phyloP scores from a whole-genome alignment of 768 basidiomycete species.

The Rubroboletus satanas region DNA sequence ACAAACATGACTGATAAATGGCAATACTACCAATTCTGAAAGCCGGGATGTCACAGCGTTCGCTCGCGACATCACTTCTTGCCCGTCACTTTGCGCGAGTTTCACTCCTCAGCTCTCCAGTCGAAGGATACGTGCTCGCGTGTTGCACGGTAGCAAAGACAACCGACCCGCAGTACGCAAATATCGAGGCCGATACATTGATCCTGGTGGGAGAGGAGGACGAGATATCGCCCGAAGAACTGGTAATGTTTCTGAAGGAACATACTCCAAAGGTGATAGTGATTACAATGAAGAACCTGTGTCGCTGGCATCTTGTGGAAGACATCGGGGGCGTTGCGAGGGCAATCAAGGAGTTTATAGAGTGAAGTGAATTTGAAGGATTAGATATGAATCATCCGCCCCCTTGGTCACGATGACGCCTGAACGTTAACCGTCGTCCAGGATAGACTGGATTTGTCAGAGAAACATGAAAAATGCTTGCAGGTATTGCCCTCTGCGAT shows the following conservation, averaged over 20 bases:
- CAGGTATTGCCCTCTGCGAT: not conserved
- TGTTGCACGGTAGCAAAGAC: not conserved
- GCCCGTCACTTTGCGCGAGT: not conserved
- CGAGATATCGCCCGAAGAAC: not conserved
- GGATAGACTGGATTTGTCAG: not conserved
- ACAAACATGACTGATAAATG: not conserved
- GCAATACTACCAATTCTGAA: not conserved
- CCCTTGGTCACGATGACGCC: not conserved
- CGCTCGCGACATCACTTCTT: not conserved
- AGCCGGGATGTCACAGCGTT: not conserved
- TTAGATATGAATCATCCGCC: not conserved
- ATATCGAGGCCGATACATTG: not conserved
- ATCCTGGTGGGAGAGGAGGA: slow-evolving; percentile 5
- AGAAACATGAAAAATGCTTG: not conserved
- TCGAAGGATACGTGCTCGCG: not conserved
- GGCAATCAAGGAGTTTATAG: not conserved
- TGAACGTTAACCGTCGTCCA: not conserved
- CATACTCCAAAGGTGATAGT: not conserved
- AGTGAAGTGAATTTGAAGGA: not conserved
- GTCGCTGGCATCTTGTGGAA: slow-evolving; percentile 5
- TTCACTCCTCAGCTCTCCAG: not conserved
- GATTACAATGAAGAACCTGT: not conserved
- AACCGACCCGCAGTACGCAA: not conserved
- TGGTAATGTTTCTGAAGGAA: slow-evolving; percentile 1
- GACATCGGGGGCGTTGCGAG: slow-evolving; percentile 3